Conservation (phyloP, 2,329 filamentous ascomycete species). For the Alternaria infectoria region DNA sequence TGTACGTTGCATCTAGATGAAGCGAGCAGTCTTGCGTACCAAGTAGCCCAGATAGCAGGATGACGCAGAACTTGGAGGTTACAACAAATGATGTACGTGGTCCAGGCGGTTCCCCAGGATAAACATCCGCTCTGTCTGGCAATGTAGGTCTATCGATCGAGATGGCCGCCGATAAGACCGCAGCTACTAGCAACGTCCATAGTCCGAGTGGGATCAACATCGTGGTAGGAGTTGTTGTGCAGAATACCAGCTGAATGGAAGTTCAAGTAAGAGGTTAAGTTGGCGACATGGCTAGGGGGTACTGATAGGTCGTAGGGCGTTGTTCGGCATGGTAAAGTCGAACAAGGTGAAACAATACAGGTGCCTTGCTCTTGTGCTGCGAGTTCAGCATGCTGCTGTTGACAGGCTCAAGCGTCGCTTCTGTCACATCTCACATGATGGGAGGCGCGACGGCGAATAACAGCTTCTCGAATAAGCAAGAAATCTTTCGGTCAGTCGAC, state of each 20-base stretch:
- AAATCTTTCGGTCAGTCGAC: not conserved
- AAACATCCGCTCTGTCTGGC: not conserved
- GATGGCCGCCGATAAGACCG: not conserved
- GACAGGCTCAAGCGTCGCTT: not conserved
- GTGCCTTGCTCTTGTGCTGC: not conserved
- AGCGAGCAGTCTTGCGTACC: not conserved
- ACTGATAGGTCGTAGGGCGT: not conserved
- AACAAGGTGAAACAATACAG: not conserved
- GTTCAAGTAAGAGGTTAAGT: not conserved
- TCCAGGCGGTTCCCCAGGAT: not conserved
- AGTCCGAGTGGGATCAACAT: not conserved
- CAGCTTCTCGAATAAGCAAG: not conserved
- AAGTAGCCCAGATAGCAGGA: slow-evolving; percentile 2
- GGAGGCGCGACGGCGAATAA: not conserved
- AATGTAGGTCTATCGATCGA: not conserved
- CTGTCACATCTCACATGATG: not conserved
- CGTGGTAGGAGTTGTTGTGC: not conserved
- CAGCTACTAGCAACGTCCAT: not conserved
- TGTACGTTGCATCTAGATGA: not conserved
- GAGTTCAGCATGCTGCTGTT: not conserved
- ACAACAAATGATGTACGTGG: not conserved
- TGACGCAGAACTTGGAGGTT: slow-evolving; percentile 2
- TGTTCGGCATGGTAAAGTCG: not conserved
- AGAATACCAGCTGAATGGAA: not conserved
- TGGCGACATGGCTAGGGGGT: not conserved